These are phyloP conservation scores for Colletotrichum viniferum DNA, from an alignment of 2,329 filamentous ascomycete species.

Conservation along the genomic window DNA sequence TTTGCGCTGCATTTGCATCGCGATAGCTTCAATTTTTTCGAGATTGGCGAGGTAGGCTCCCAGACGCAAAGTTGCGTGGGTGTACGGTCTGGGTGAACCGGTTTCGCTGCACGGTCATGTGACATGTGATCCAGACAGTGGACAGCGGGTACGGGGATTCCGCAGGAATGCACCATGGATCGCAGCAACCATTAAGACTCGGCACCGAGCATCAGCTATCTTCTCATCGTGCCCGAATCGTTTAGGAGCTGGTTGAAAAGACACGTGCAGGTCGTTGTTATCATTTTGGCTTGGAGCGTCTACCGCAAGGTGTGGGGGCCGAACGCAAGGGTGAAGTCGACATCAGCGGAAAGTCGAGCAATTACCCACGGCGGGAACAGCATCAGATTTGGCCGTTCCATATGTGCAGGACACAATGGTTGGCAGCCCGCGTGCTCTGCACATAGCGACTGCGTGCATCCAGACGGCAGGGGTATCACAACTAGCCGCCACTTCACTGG, in stretches of 20 bases:
- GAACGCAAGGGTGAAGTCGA: background rate
- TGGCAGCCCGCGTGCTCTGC: background rate
- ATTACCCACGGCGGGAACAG: background rate
- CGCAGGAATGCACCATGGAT: background rate
- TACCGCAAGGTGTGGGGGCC: background rate
- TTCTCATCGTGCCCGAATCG: background rate
- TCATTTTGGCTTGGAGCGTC: background rate
- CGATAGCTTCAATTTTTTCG: background rate
- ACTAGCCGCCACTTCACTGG: background rate
- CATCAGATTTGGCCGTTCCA: background rate
- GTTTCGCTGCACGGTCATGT: constrained; percentile 4
- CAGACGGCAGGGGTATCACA: background rate
- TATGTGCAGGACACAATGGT: background rate
- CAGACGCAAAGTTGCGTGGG: constrained; percentile 9
- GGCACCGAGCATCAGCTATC: background rate
- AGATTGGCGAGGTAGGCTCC: background rate
- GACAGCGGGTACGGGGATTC: background rate
- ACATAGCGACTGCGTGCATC: background rate
- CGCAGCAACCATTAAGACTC: background rate
- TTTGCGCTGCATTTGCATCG: background rate
- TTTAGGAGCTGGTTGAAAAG: background rate
- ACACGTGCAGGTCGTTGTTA: background rate
- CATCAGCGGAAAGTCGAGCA: background rate
- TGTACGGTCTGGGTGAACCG: background rate
- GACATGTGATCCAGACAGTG: background rate